These are phyloP conservation scores for Mortierella sp. DNA, from an alignment of 371 early-diverging fungal species.

Conservation along the genomic window DNA sequence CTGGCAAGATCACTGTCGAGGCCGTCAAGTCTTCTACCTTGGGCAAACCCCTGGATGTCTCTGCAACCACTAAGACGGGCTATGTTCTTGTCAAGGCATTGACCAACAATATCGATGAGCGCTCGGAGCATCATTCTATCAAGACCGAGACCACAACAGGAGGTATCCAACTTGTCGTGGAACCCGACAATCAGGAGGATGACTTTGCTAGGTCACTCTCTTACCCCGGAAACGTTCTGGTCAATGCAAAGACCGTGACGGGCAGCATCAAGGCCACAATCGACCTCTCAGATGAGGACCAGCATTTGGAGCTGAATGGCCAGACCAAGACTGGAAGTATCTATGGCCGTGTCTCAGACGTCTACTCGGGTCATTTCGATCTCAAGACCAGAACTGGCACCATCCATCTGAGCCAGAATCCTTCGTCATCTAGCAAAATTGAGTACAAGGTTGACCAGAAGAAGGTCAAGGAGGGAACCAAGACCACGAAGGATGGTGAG, in stretches of 20 bases:
- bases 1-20: slow-evolving; percentile 17
- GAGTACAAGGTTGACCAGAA: too few relatives aligned
- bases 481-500: too few relatives aligned
- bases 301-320: slow-evolving; percentile 10
- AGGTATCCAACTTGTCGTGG: slow-evolving; percentile 10
- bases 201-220: too few relatives aligned
- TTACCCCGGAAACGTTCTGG: neutral
- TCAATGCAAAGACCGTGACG: neutral
- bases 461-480: too few relatives aligned
- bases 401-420: neutral
- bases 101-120: slow-evolving; percentile 9
- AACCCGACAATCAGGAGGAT: neutral
- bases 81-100: slow-evolving; percentile 1
- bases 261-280: slow-evolving; percentile 12
- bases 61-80: slow-evolving; percentile 6
- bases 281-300: slow-evolving; percentile 10
- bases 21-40: slow-evolving; percentile 7
- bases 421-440: too few relatives aligned
- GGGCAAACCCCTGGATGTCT: slow-evolving; percentile 20
- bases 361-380: slow-evolving; percentile 26
- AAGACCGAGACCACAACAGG: slow-evolving; percentile 13
- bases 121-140: slow-evolving; percentile 11
- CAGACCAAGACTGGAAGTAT: slow-evolving; percentile 15
- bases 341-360: slow-evolving; percentile 18
- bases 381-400: slow-evolving; percentile 16